phyloP scores from a whole-genome alignment of 306 rosid species.

The Carpinus viminea region DNA sequence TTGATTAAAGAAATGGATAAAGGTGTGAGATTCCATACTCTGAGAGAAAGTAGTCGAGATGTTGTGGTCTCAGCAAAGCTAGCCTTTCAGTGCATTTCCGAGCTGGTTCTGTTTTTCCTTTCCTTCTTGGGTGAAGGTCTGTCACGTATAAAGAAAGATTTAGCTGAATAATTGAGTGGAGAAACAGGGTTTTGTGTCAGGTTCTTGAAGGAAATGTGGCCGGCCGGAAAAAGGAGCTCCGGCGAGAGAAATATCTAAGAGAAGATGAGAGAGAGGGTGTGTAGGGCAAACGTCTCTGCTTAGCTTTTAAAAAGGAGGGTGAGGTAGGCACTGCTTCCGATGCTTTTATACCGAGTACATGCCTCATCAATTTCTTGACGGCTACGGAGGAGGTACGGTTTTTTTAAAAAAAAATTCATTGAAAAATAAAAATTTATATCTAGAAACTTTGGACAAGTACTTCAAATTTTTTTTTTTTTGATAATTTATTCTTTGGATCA shows the following conservation, averaged over 20 bases:
- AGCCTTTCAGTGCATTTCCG: slow-evolving; percentile 23
- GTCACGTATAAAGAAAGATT: not conserved
- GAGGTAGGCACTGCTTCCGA: not conserved
- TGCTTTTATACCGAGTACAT: not conserved
- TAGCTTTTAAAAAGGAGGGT: not conserved
- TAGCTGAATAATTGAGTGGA: slow-evolving; percentile 24
- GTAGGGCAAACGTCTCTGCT: not conserved
- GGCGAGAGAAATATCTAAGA: slow-evolving; percentile 15
- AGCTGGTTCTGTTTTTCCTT: slow-evolving; percentile 11
- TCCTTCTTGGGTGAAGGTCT: not conserved
- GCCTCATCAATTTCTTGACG: not conserved
- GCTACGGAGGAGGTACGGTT: not conserved
- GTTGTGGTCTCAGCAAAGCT: slow-evolving; percentile 20
- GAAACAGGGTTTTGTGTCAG: slow-evolving; percentile 37
- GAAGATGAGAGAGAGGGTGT: not conserved
- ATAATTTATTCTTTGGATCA: too few relatives aligned
- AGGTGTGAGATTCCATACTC: slow-evolving; percentile 37
- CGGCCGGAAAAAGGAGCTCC: slow-evolving; percentile 27
- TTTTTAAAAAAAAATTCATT: too few relatives aligned
- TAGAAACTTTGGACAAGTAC: too few relatives aligned
- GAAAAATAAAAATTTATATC: too few relatives aligned
- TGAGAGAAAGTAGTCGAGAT: slow-evolving; percentile 7
- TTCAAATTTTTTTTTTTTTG: too few relatives aligned
- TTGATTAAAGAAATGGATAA: not conserved
- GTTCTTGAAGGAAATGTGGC: slow-evolving; percentile 25